A percentile compares a stretch with the other conserved stretches of the same genome.
Conservation (phyloP, 2,329 filamentous ascomycete species). For the Hymenoscyphus infarciens region DNA sequence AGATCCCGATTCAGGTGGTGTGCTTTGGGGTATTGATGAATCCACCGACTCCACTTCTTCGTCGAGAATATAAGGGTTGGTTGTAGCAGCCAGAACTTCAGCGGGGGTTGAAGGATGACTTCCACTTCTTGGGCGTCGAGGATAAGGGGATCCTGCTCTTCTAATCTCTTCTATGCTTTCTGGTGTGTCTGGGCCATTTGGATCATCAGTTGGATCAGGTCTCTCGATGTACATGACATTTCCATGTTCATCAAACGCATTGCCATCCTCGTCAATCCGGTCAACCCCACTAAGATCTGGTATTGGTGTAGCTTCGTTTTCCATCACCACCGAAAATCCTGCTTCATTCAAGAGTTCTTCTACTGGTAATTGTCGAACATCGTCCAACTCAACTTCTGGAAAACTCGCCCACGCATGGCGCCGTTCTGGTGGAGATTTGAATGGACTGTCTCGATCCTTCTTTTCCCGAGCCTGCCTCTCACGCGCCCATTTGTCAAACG, state of each 20-base stretch:
- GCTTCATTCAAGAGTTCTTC: slow-evolving; percentile 29
- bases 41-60: not conserved
- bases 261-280: not conserved
- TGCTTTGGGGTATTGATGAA: slow-evolving; percentile 6
- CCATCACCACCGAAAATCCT: slow-evolving; percentile 25
- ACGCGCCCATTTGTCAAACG: slow-evolving; percentile 36
- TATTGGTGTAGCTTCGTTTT: not conserved
- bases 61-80: not conserved
- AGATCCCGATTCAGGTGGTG: slow-evolving; percentile 13
- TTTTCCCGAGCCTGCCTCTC: slow-evolving; percentile 18
- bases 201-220: not conserved
- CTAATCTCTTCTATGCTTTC: not conserved
- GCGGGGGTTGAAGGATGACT: not conserved
- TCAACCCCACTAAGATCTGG: not conserved
- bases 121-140: not conserved
- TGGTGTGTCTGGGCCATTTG: not conserved
- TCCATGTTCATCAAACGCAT: not conserved
- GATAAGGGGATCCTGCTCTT: slow-evolving; percentile 1
- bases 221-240: not conserved
- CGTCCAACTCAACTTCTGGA: slow-evolving; percentile 30
- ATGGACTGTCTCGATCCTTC: slow-evolving; percentile 3
- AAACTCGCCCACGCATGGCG: slow-evolving; percentile 21
- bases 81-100: slow-evolving; percentile 3
- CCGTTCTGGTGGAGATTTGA: slow-evolving; percentile 1
- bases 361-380: slow-evolving; percentile 29